Evolutionary conservation across 768 basidiomycete genomes (phyloP).

Genomic region (Mycena venus): DNA sequence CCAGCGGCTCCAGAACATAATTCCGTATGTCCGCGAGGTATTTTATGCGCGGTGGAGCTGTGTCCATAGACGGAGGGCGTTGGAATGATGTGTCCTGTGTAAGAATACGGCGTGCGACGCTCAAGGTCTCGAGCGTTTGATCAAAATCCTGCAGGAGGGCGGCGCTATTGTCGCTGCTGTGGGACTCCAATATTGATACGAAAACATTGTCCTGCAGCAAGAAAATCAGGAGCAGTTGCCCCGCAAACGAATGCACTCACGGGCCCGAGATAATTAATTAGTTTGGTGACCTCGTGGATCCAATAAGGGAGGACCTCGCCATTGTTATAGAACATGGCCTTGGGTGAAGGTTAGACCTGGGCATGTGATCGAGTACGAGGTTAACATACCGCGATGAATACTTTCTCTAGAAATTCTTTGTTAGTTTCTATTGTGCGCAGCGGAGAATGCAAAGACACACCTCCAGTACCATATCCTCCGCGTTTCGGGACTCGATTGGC

Average conservation of each 20-base stretch:
- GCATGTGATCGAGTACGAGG: too few species aligned
- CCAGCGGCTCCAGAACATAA: slow-evolving; percentile 55
- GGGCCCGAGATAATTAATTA: slow-evolving; percentile 52
- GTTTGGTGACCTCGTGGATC: slow-evolving; percentile 48
- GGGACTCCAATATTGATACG: slow-evolving; percentile 38
- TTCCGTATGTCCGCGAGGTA: slow-evolving; percentile 56
- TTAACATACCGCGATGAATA: slow-evolving; percentile 57
- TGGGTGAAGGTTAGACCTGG: too few species aligned
- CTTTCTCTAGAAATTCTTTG: slow-evolving; percentile 39
- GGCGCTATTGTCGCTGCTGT: slow-evolving; percentile 48
- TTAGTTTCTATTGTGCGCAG: neutral
- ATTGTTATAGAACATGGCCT: slow-evolving; percentile 57
- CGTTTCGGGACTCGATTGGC: neutral
- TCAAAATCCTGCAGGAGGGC: slow-evolving; percentile 44
- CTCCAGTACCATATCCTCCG: slow-evolving; percentile 20
- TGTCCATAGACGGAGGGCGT: slow-evolving; percentile 41
- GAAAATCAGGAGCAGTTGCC: neutral
- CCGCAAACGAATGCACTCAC: neutral
- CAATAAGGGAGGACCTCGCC: slow-evolving; percentile 54
- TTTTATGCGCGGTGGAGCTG: slow-evolving; percentile 48
- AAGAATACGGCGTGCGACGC: slow-evolving; percentile 46
- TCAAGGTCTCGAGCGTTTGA: slow-evolving; percentile 34
- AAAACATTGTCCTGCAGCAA: slow-evolving; percentile 49
- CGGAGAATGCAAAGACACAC: neutral
- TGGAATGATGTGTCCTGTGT: slow-evolving; percentile 41